A percentile compares a stretch with the other conserved stretches of the same genome.
Evolutionary conservation across 768 basidiomycete species (phyloP).

Genomic region (Lentinus tigrinus): DNA sequence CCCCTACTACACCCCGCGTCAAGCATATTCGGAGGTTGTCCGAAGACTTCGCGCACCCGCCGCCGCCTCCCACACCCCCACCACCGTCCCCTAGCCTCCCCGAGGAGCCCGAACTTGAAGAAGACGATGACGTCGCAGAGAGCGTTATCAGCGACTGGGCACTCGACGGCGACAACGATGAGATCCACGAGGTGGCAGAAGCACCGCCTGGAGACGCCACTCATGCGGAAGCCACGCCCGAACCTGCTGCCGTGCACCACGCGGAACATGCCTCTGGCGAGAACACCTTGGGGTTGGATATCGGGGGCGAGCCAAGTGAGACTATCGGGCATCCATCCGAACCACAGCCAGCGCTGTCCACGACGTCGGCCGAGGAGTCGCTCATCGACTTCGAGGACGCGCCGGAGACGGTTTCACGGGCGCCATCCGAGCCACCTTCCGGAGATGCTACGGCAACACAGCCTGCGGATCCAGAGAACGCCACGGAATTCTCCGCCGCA

Average conservation of each 20-base stretch:
- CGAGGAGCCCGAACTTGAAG: slow-evolving; percentile 7
- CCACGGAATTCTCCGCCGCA: neutral
- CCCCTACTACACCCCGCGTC: slow-evolving; percentile 9
- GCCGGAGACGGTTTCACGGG: neutral
- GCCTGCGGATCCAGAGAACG: neutral
- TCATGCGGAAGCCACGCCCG: neutral
- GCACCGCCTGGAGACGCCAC: neutral
- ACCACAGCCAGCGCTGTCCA: neutral
- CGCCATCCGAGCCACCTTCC: neutral
- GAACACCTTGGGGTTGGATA: neutral
- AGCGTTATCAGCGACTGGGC: slow-evolving; percentile 19
- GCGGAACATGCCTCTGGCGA: neutral
- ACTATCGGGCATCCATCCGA: neutral
- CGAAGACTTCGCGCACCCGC: neutral
- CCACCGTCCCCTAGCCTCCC: neutral
- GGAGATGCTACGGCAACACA: neutral
- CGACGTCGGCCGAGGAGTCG: neutral
- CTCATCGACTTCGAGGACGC: neutral
- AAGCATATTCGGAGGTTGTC: neutral
- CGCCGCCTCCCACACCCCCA: neutral
- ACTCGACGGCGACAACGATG: slow-evolving; percentile 2
- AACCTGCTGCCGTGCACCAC: neutral
- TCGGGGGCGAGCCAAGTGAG: neutral
- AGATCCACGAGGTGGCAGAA: neutral
- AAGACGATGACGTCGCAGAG: slow-evolving; percentile 3